Base-by-base conservation (phyloP, 2,329 filamentous ascomycete genomes). In the Fusarium oligoseptatum region DNA sequence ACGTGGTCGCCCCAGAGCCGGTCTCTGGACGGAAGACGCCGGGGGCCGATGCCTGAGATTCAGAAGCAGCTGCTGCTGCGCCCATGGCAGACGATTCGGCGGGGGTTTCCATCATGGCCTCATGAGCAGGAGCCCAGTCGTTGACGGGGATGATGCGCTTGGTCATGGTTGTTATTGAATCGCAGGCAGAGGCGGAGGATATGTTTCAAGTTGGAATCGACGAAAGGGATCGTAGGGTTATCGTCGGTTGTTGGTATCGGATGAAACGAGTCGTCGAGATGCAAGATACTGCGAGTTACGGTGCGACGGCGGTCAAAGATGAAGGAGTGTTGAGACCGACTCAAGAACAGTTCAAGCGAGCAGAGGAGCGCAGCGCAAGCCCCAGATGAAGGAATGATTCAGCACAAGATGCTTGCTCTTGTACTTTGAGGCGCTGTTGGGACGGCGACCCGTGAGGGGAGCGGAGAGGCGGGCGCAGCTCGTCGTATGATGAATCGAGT, bases 51-150 rank as follows among this genome's bases (percentile, higher is more conserved):
- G 50, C 62, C 14, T 74, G 61, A 17, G 69, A 29, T 50, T 72
- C 67, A 32, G 62, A 37, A 48, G 75, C 41, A 52, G 48, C 57
- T 48, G 48, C 57, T 15, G 60, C 22, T 20, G 60, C 65, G n/a
- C 56, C 70, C 55, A 68, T 20, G 24, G 58, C 39, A 62, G 74
- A 70, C 14, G 76, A 76, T 45, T 75, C 77, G 32, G 76, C 61
- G 57, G 66, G 29, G 11, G 55, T 27, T 39, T 78, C 71, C 73
- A 79, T 70, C 74, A 83, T 82, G 77, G 86, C 82, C 76, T 88
- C 86, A 72, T 85, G 85, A 61, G 78, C 73, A 24, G 83, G 80
- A 48, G 84, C 82, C 85, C 84, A 86, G 71, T 86, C 85, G 71
- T 80, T 79, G 67, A 85, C 76, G 60, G 83, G 81, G 71, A 84